A percentile compares a stretch with the other conserved stretches of the same genome.
Conservation (phyloP, 495 filamentous ascomycete genomes). For the Viridothelium virens region DNA sequence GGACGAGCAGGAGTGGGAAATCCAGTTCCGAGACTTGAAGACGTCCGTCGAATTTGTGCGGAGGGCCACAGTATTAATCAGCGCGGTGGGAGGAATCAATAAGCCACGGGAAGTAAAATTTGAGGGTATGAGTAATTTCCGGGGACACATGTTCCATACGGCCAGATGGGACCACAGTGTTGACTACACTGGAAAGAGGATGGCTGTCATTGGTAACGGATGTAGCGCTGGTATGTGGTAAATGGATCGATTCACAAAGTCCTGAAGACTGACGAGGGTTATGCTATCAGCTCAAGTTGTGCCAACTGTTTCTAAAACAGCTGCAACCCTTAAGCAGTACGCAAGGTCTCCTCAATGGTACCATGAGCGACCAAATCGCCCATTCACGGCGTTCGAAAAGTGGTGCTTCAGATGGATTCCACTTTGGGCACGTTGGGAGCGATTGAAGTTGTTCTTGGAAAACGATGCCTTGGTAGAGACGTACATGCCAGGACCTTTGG, state of each 20-base stretch:
- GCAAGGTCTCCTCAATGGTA: slow-evolving; percentile 36
- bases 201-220: slow-evolving; percentile 56
- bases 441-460: slow-evolving; percentile 28
- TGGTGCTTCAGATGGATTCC: slow-evolving; percentile 29
- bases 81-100: slow-evolving; percentile 26
- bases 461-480: slow-evolving; percentile 27
- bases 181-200: slow-evolving; percentile 44
- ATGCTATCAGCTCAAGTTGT: slow-evolving; percentile 36
- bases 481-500: slow-evolving; percentile 25
- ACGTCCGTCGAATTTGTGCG: slow-evolving; percentile 24
- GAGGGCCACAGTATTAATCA: slow-evolving; percentile 24
- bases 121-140: slow-evolving; percentile 47
- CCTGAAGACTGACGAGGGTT: background rate
- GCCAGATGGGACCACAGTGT: slow-evolving; percentile 47
- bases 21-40: slow-evolving; percentile 25
- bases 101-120: slow-evolving; percentile 27
- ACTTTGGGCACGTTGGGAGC: slow-evolving; percentile 24
- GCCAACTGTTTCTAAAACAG: slow-evolving; percentile 30
- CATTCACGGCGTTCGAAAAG: slow-evolving; percentile 24
- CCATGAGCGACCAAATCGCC: slow-evolving; percentile 31
- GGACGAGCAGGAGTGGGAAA: slow-evolving; percentile 26
- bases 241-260: background rate
- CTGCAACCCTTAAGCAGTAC: slow-evolving; percentile 33
- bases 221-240: slow-evolving; percentile 36
- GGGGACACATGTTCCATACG: slow-evolving; percentile 52